phyloP scores from a whole-genome alignment of 2,329 filamentous ascomycete species.

The Aspergillus arachidicola region DNA sequence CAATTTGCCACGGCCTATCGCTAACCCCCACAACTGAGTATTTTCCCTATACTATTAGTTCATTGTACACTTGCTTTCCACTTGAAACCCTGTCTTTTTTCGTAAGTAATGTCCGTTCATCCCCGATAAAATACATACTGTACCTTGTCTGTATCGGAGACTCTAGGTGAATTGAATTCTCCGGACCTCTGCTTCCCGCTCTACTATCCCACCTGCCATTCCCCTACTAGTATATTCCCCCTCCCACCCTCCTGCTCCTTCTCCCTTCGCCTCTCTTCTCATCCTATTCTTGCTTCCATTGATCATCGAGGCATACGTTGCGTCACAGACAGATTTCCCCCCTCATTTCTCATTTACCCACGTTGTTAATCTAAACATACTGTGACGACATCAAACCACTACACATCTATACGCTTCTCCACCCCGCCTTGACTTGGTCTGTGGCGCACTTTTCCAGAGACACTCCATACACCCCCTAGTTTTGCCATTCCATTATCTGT shows the following conservation, averaged over 20 bases:
- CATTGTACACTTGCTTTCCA: not conserved
- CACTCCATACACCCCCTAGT: slow-evolving; percentile 18
- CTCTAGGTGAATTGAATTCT: slow-evolving; percentile 26
- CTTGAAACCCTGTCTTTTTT: slow-evolving; percentile 4
- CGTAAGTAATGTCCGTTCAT: slow-evolving; percentile 10
- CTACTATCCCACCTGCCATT: slow-evolving; percentile 21
- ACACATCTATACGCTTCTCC: slow-evolving; percentile 15
- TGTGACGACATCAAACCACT: slow-evolving; percentile 30
- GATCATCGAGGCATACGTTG: slow-evolving; percentile 23
- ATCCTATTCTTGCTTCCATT: slow-evolving; percentile 7
- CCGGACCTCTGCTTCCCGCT: slow-evolving; percentile 25
- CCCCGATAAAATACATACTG: slow-evolving; percentile 14
- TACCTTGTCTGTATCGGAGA: slow-evolving; percentile 24
- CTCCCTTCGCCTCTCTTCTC: slow-evolving; percentile 13
- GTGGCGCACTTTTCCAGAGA: slow-evolving; percentile 23
- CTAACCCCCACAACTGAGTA: slow-evolving; percentile 18
- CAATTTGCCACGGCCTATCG: slow-evolving; percentile 26
- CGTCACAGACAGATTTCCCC: slow-evolving; percentile 14
- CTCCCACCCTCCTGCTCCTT: slow-evolving; percentile 19
- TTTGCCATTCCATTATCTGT: slow-evolving; percentile 40
- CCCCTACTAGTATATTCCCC: slow-evolving; percentile 14
- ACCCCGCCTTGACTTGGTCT: slow-evolving; percentile 22
- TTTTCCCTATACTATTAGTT: slow-evolving; percentile 15
- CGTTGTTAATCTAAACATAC: slow-evolving; percentile 22
- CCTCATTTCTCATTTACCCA: slow-evolving; percentile 20